Conservation (phyloP, 331 rosid genomes). For the Rosa hybrid region DNA sequence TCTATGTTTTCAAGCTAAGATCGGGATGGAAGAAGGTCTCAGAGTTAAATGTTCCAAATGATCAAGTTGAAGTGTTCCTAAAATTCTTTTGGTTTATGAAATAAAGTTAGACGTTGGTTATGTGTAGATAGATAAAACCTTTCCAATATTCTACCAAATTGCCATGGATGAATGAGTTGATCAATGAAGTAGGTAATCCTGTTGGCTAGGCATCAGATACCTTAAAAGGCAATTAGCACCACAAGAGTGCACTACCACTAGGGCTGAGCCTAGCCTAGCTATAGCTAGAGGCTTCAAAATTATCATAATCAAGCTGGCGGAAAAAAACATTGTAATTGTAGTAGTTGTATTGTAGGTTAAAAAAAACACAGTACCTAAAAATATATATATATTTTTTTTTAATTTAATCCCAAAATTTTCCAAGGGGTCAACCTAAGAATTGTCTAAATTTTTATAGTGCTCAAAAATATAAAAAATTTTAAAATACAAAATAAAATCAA, state of each 20-base stretch:
- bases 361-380: no score
- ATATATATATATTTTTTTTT: no score
- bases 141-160: not conserved
- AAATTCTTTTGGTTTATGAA: not conserved
- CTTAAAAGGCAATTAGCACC: conserved; percentile 7
- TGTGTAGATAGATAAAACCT: not conserved
- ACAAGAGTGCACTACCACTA: no score
- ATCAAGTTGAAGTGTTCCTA: not conserved
- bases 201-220: conserved; percentile 27
- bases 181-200: not conserved
- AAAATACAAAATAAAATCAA: not conserved
- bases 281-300: no score
- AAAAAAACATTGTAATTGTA: no score
- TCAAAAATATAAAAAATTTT: no score
- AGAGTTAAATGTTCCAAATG: not conserved
- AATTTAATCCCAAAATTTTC: no score
- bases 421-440: no score
- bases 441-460: no score
- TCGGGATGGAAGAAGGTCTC: not conserved
- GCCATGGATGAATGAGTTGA: not conserved
- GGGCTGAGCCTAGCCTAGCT: no score
- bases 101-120: not conserved
- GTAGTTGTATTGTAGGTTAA: no score
- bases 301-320: no score
- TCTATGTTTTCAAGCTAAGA: not conserved